Evolutionary conservation across 441 rosid species (phyloP).

Genomic region (Eutrema salsugineum): DNA sequence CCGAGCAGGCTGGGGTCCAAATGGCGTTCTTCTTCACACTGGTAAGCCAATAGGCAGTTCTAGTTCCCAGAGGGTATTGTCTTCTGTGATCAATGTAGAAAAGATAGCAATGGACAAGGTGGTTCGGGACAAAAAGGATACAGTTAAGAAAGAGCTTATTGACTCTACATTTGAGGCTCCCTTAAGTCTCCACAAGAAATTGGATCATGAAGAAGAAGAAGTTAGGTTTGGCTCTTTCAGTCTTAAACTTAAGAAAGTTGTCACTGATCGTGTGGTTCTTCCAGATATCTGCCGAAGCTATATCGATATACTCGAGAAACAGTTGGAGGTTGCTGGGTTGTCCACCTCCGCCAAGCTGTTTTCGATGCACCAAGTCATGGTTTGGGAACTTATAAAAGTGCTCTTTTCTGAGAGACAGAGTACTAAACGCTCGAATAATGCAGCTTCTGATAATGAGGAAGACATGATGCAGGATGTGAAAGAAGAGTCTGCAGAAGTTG

Average conservation of each 20-base stretch:
- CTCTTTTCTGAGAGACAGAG: constrained; percentile 80
- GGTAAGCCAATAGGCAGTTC: constrained; percentile 59
- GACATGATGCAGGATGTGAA: constrained; percentile 85
- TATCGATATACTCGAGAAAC: constrained; percentile 77
- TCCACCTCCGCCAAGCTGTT: constrained; percentile 66
- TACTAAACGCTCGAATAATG: constrained; percentile 49
- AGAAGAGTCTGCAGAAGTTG: constrained; percentile 69
- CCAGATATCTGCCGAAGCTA: constrained; percentile 80
- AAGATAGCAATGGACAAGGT: constrained; percentile 86
- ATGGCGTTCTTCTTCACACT: constrained; percentile 86
- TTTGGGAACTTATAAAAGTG: constrained; percentile 95
- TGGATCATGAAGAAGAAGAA: constrained; percentile 58
- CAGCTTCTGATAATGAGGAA: constrained; percentile 82
- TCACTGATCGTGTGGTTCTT: constrained; percentile 61
- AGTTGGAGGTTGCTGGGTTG: constrained; percentile 75
- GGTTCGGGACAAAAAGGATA: constrained; percentile 64
- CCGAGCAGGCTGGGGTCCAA: constrained; percentile 99
- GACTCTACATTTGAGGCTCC: constrained; percentile 72
- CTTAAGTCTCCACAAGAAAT: constrained; percentile 66
- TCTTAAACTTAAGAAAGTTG: constrained; percentile 73
- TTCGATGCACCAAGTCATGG: constrained; percentile 92
- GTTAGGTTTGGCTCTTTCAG: constrained; percentile 66
- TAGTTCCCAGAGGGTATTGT: constrained; percentile 48
- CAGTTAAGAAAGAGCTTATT: constrained; percentile 67
- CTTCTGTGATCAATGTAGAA: constrained; percentile 79